Evolutionary conservation across 2,329 filamentous ascomycete genomes (phyloP), one percentile per base, ranked within the genome.

Genomic region (Penicillium sp.): DNA sequence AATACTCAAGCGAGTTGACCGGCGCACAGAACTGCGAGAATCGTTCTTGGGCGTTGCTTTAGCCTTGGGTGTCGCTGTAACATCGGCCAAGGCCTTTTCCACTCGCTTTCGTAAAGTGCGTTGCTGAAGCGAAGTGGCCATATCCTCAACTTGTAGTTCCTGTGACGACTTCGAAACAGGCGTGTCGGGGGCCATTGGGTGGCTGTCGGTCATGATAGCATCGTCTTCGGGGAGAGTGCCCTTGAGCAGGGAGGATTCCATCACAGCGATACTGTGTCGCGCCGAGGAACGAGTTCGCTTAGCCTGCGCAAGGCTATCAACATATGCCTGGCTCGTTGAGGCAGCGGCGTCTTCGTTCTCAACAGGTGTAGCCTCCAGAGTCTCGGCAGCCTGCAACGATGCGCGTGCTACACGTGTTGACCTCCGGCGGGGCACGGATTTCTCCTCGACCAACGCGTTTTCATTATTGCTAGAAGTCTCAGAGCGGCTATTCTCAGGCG

Each of bases 1-100:
- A 56, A 79, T 40, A 59, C 75, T 77, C 57, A 81, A 70, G 49
- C 82, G 78, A 52, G 76, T 76, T 35, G 82, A 84, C 52, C 71
- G 76, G 54, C 75, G 77, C 54, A 63, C 60, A 16, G 75, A 72
- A n/a, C 67, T 69, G 53, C 70, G 64, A 49, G 69, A 69, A 48
- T 71, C 67, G 19, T 52, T 55, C 51, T 74, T 70, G 16, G 70
- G 60, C 42, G 62, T 57, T 45, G 60, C 54, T 45, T 71, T 70
- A 33, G 54, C 61, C 38, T 69, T 69, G 63, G 53, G 62, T 60
- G 55, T 67, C 64, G 37, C 68, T 68, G 68, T 61, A 55, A 71
- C 67, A 53, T 72, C 69, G 45, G 65, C 66, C 40, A 72, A 68
- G 37, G 65, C 68, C 49, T 70, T 74, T 26, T 72, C 69, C 57